These are phyloP conservation scores for Aspergillus latus DNA, from an alignment of 2,329 filamentous ascomycete genomes.

Conservation along the genomic window DNA sequence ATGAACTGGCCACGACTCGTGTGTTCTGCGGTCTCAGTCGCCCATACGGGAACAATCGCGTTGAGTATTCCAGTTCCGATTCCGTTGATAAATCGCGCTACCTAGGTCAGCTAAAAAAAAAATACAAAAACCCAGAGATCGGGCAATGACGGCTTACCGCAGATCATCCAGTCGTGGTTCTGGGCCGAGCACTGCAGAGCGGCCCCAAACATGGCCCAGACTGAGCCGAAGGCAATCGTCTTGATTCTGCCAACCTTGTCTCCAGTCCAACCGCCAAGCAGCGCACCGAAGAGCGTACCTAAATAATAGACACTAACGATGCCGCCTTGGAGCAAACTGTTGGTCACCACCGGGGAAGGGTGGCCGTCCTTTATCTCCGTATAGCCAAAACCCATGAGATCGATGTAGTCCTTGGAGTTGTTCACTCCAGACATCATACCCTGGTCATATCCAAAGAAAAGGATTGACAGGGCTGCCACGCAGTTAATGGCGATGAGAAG, in stretches of 20 bases:
- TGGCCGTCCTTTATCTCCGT: constrained; percentile 48
- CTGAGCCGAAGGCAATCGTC: constrained; percentile 60
- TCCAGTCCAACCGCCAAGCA: constrained; percentile 64
- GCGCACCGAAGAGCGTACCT: constrained; percentile 63
- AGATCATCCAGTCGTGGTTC: constrained; percentile 70
- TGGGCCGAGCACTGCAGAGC: constrained; percentile 64
- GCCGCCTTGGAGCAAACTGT: constrained; percentile 62
- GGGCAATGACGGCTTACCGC: constrained; percentile 44
- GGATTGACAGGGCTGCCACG: constrained; percentile 64
- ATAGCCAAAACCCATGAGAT: constrained; percentile 65
- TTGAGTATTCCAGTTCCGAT: constrained; percentile 70
- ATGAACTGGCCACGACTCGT: constrained; percentile 68
- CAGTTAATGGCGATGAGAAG: constrained; percentile 63
- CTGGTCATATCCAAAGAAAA: constrained; percentile 65
- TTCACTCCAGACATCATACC: constrained; percentile 65
- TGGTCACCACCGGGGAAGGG: constrained; percentile 55
- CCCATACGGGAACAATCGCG: constrained; percentile 70
- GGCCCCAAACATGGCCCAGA: constrained; percentile 62
- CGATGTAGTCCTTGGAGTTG: constrained; percentile 63
- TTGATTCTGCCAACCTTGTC: constrained; percentile 63
- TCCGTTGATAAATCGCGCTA: constrained; percentile 61
- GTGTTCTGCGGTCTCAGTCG: constrained; percentile 67
- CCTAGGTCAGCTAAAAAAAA: background rate
- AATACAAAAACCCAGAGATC: too few relatives aligned
- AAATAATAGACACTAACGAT: constrained; percentile 61